Evolutionary conservation across 441 rosid species (phyloP).

Genomic region (Melastoma candidum): DNA sequence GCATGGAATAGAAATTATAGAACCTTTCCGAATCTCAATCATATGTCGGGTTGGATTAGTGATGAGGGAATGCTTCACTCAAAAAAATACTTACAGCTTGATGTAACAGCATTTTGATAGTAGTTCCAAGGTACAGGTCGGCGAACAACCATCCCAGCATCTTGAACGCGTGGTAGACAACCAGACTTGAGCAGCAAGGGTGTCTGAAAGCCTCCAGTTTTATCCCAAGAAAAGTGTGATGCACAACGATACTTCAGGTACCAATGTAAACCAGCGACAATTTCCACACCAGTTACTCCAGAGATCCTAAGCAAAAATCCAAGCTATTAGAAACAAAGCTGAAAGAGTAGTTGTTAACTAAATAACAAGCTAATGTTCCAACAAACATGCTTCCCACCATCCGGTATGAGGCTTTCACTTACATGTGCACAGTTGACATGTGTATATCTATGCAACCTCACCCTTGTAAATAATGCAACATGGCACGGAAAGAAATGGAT

Average conservation of each 20-base stretch:
- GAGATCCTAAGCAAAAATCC: conserved; percentile 32
- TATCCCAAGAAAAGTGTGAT: conserved; percentile 63
- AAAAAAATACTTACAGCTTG: conserved; percentile 48
- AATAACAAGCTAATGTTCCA: no score
- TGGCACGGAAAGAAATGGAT: no score
- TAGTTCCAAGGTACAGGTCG: conserved; percentile 67
- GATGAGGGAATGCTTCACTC: conserved; percentile 3
- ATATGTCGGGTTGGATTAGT: neutral
- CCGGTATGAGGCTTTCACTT: no score
- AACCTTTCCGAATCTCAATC: neutral
- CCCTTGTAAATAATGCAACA: no score
- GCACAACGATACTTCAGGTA: conserved; percentile 57
- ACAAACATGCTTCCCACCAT: no score
- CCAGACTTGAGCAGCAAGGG: conserved; percentile 38
- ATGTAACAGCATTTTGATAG: conserved; percentile 76
- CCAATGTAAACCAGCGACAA: conserved; percentile 64
- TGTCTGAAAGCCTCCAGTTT: conserved; percentile 58
- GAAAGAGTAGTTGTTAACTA: no score
- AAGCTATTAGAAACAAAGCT: conserved; percentile 6
- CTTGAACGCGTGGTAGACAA: conserved; percentile 42
- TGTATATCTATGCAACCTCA: no score
- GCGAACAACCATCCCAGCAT: conserved; percentile 32
- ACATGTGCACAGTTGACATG: no score
- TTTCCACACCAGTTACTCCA: conserved; percentile 59
- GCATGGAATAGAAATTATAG: no score